Conservation (phyloP, 2,329 filamentous ascomycete species). For the Cercospora berteroae region DNA sequence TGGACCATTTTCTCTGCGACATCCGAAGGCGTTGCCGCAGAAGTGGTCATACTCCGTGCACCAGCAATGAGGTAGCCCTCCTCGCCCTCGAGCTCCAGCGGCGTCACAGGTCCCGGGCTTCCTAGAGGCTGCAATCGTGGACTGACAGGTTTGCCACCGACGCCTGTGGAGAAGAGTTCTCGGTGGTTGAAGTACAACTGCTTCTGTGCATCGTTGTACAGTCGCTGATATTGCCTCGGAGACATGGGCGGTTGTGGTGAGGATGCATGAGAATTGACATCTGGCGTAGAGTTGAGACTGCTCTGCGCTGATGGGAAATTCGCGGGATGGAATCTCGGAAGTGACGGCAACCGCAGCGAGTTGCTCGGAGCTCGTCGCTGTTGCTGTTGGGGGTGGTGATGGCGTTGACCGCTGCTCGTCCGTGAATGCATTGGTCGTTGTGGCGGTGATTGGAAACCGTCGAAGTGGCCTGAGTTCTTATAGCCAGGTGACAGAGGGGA, state of each 20-base stretch:
- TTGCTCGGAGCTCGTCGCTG: slow-evolving; percentile 36
- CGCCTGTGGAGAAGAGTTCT: slow-evolving; percentile 37
- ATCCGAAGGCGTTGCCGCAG: slow-evolving; percentile 26
- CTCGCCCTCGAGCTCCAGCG: slow-evolving; percentile 49
- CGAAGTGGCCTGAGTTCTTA: slow-evolving; percentile 33
- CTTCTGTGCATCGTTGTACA: slow-evolving; percentile 50
- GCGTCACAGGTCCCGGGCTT: slow-evolving; percentile 54
- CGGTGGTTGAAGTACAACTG: slow-evolving; percentile 52
- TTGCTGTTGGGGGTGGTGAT: slow-evolving; percentile 3
- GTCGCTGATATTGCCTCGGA: slow-evolving; percentile 43
- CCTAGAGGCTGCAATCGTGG: slow-evolving; percentile 51
- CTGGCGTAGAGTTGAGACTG: slow-evolving; percentile 41
- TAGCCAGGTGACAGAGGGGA: slow-evolving; percentile 37
- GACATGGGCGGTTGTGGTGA: slow-evolving; percentile 46
- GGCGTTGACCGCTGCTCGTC: slow-evolving; percentile 32
- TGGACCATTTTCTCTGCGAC: slow-evolving; percentile 50
- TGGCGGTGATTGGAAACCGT: slow-evolving; percentile 33
- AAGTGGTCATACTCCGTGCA: slow-evolving; percentile 30
- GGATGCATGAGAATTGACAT: slow-evolving; percentile 36
- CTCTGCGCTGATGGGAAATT: slow-evolving; percentile 46
- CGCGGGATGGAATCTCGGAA: slow-evolving; percentile 54
- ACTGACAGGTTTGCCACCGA: slow-evolving; percentile 44
- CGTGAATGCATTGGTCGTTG: slow-evolving; percentile 33
- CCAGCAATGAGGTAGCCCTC: slow-evolving; percentile 49
- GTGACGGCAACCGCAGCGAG: slow-evolving; percentile 47